These are phyloP conservation scores for Lanzia echinophila DNA, from an alignment of 2,329 filamentous ascomycete species.

Conservation along the genomic window DNA sequence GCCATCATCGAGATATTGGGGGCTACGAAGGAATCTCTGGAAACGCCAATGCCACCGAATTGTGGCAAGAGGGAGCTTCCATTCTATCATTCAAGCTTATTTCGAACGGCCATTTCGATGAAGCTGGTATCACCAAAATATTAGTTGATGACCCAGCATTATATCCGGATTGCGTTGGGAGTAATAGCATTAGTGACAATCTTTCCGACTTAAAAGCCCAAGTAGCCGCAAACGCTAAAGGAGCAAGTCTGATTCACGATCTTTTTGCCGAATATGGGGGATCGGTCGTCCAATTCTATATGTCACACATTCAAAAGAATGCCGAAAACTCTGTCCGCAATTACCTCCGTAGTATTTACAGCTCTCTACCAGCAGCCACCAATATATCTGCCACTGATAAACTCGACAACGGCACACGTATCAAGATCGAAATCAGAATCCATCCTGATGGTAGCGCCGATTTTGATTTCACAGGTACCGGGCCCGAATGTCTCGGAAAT, in stretches of 20 bases:
- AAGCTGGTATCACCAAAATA: constrained; percentile 50
- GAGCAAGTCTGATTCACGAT: constrained; percentile 65
- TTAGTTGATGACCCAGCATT: constrained; percentile 18
- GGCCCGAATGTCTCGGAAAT: constrained; percentile 67
- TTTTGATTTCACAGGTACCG: constrained; percentile 72
- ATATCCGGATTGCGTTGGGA: constrained; percentile 61
- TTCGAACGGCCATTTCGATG: constrained; percentile 50
- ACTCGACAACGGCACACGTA: constrained; percentile 78
- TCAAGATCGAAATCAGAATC: constrained; percentile 65
- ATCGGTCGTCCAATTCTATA: constrained; percentile 64
- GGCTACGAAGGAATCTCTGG: constrained; percentile 76
- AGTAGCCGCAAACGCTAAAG: constrained; percentile 76
- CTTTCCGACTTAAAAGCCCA: constrained; percentile 80
- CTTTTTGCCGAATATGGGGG: constrained; percentile 70
- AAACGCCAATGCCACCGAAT: constrained; percentile 65
- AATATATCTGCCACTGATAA: constrained; percentile 65
- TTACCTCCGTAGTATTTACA: constrained; percentile 60
- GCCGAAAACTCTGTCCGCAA: constrained; percentile 66
- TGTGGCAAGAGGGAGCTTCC: constrained; percentile 56
- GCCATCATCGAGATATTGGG: constrained; percentile 78
- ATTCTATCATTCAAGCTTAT: constrained; percentile 59
- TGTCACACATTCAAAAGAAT: constrained; percentile 72
- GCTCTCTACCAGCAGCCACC: constrained; percentile 52
- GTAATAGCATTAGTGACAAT: constrained; percentile 67
- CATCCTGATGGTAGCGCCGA: constrained; percentile 63